A percentile compares a stretch with the other conserved stretches of the same genome.
Conservation (phyloP, 768 basidiomycete species). For the Cytidiella melzeri region DNA sequence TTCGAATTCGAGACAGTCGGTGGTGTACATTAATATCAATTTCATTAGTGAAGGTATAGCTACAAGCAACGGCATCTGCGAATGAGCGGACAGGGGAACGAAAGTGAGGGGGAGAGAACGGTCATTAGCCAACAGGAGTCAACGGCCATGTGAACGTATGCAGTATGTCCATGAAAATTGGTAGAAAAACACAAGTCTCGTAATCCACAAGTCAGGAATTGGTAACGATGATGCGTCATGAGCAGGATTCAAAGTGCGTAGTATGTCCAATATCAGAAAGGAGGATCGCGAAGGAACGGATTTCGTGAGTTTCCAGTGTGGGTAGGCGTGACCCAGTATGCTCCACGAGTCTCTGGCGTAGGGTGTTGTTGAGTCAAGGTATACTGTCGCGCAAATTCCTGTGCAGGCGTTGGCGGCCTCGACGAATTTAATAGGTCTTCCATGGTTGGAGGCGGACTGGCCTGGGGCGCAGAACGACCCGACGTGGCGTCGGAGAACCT, state of each 20-base stretch:
- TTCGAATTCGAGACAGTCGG: too few species aligned
- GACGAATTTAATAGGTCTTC: slow-evolving; percentile 18
- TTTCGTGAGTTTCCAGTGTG: slow-evolving; percentile 42
- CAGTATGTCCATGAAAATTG: background rate
- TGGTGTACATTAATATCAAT: background rate
- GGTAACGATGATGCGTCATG: too few species aligned
- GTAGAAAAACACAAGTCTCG: background rate
- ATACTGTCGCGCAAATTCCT: slow-evolving; percentile 49
- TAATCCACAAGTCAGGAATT: too few species aligned
- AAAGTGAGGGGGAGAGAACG: slow-evolving; percentile 1
- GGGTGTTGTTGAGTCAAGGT: slow-evolving; percentile 22
- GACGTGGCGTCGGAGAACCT: slow-evolving; percentile 44
- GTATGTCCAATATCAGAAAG: background rate
- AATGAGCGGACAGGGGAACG: background rate
- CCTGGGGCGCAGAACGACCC: slow-evolving; percentile 19
- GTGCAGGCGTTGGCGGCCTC: slow-evolving; percentile 45
- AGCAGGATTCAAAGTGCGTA: too few species aligned
- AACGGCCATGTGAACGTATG: slow-evolving; percentile 4
- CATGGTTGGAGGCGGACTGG: slow-evolving; percentile 8
- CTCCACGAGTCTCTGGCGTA: slow-evolving; percentile 23
- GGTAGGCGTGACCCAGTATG: slow-evolving; percentile 37
- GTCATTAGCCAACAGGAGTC: background rate
- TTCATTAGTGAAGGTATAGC: background rate
- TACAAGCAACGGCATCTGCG: background rate
- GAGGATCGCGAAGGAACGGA: slow-evolving; percentile 37